phyloP scores from a whole-genome alignment of 371 early-diverging fungal genomes.

The Thermomucor indicae-seudaticae region DNA sequence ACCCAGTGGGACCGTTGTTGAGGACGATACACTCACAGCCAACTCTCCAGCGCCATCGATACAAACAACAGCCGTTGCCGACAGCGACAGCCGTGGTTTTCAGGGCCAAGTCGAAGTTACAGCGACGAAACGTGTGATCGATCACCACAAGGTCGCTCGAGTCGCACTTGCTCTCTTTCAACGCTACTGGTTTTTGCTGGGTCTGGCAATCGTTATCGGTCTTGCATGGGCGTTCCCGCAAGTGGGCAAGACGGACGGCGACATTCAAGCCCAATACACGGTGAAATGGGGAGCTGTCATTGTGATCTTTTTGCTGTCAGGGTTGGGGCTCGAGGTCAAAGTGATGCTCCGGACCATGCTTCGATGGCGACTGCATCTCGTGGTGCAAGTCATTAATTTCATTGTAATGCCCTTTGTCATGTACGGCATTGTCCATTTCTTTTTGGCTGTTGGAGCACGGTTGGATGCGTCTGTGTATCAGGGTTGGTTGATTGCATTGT shows the following conservation, averaged over 20 bases:
- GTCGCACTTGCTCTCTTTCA: too few species aligned
- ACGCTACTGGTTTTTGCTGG: conserved; percentile 61
- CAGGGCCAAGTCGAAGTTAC: too few species aligned
- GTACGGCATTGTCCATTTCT: conserved; percentile 50
- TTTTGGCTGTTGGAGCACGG: conserved; percentile 38
- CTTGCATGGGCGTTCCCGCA: conserved; percentile 63
- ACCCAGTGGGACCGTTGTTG: too few species aligned
- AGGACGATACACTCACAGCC: too few species aligned
- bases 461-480: conserved; percentile 54
- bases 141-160: too few species aligned
- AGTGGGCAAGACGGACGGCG: conserved; percentile 59
- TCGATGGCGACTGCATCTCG: conserved; percentile 58
- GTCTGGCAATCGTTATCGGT: conserved; percentile 58
- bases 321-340: conserved; percentile 60
- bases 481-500: conserved; percentile 64
- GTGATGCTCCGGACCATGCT: conserved; percentile 54
- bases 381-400: conserved; percentile 64
- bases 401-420: conserved; percentile 59
- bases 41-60: too few species aligned
- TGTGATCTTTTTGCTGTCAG: conserved; percentile 69
- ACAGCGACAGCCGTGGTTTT: too few species aligned
- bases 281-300: conserved; percentile 67
- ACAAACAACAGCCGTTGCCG: too few species aligned
- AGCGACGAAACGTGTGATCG: too few species aligned
- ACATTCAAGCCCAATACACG: conserved; percentile 60